Base-by-base conservation (phyloP, 2,329 filamentous ascomycete genomes). In the Trichoderma sp. region DNA sequence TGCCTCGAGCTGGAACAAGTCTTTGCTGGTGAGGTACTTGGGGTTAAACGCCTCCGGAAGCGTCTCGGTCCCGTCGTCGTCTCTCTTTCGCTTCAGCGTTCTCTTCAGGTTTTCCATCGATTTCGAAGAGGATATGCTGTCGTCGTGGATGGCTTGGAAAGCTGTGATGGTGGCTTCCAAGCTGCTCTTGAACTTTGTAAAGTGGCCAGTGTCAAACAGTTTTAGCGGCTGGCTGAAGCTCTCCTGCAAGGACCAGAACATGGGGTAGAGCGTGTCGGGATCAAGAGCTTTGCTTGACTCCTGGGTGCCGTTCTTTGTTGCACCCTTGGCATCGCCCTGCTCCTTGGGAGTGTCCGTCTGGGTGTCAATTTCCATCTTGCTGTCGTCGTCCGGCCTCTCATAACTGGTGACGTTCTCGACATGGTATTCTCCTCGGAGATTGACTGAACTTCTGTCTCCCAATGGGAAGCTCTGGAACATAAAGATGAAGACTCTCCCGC, bases 401-500 rank as follows among this genome's bases (percentile, higher is more conserved):
- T 97, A 99, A 0, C 86, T 88, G 1, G 96, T 99, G 63, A 93
- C 86, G 80, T 99, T 99, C 72, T 98, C 95, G 28, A 91, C 87
- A 73, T 99, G 95, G 71, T 95, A 99, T 78, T 98, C 94, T 70
- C 95, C 95, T 59, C 95, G 87, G 45, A 98, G 83, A 73, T 99
- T 99, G 57, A 99, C 95, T 0, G 95, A 97, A 75, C 95, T 98
- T 75, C 94, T 95, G 77, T 99, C 96, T 39, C 94, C 94, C 0
- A 99, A 82, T 1, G 95, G 95, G 73, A 99, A 98, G 76, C 93
- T 96, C 76, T 99, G 95, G 77, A 98, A 99, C 74, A 99, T 87
- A 77, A 97, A 99, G 69, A 99, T 97, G 77, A 98, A 98, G 28
- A 99, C 95, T 45, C 95, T 87, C 17, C 95, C 95, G 73, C 95